Conservation (phyloP, 352 stramenopile species). For the Phytophthora crassamura region DNA sequence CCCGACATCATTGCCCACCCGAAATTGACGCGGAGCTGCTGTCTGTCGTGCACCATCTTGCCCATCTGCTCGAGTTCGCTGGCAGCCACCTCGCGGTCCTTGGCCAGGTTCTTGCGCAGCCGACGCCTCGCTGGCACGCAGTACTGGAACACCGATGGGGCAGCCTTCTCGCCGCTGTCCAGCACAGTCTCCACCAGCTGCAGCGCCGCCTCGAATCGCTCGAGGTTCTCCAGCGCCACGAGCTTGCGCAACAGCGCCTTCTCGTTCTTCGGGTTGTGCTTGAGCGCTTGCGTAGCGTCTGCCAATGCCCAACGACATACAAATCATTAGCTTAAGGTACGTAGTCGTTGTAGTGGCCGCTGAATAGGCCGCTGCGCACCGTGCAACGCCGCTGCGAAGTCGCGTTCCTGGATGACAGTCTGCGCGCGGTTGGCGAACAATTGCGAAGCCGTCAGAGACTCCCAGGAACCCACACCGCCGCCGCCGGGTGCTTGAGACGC, state of each 20-base stretch:
- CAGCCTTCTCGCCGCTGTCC: constrained; percentile 31
- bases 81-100: constrained; percentile 57
- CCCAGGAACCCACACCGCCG: constrained; percentile 13
- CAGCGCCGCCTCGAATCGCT: constrained; percentile 74
- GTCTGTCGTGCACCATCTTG: constrained; percentile 81
- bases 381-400: constrained; percentile 67
- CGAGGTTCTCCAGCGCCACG: constrained; percentile 77
- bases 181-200: constrained; percentile 55
- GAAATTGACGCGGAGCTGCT: constrained; percentile 85
- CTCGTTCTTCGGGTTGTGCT: constrained; percentile 62
- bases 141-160: constrained; percentile 59
- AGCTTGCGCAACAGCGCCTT: constrained; percentile 71
- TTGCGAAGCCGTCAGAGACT: constrained; percentile 40
- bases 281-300: constrained; percentile 67
- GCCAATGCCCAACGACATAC: not conserved
- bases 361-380: constrained; percentile 30
- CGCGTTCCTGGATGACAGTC: constrained; percentile 74
- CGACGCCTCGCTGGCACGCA: constrained; percentile 53
- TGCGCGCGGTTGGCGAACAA: constrained; percentile 74
- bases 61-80: constrained; percentile 63
- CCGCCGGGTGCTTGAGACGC: not conserved
- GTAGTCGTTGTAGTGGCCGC: not conserved
- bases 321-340: constrained; percentile 1
- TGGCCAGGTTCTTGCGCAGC: constrained; percentile 62
- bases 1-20: constrained; percentile 39